These are phyloP conservation scores for Acanthamoeba triangularis DNA, from an alignment of 208 protist genomes.

Conservation along the genomic window DNA sequence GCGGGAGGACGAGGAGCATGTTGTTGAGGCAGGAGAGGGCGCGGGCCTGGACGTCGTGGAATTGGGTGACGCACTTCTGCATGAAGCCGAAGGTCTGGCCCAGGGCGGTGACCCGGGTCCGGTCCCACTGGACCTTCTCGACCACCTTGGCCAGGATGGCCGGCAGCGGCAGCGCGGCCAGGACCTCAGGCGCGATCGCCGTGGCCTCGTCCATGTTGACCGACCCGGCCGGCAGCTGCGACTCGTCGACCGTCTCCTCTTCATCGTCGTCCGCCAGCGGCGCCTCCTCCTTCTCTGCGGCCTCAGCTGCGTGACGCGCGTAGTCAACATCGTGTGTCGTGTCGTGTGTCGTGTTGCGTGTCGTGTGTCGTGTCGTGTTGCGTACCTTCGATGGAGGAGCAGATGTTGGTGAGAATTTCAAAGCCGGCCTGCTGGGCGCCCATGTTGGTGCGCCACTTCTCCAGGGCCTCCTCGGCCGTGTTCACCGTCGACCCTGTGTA, in stretches of 20 bases:
- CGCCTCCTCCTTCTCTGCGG: not conserved
- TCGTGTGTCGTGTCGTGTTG: not conserved
- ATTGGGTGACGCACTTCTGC: not conserved
- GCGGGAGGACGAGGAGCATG: slow-evolving; percentile 64
- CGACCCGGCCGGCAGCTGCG: not conserved
- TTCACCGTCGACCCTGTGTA: not conserved
- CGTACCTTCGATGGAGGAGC: slow-evolving; percentile 43
- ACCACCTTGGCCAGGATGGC: slow-evolving; percentile 49
- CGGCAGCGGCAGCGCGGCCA: slow-evolving; percentile 3
- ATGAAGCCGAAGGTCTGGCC: slow-evolving; percentile 49
- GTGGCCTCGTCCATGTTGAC: slow-evolving; percentile 63
- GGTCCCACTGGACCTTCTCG: slow-evolving; percentile 35
- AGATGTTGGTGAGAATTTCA: slow-evolving; percentile 61
- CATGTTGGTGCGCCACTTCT: slow-evolving; percentile 39
- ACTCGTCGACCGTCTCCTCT: slow-evolving; percentile 31
- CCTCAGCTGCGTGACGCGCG: not conserved
- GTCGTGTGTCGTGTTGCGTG: not conserved
- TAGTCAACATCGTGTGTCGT: not conserved
- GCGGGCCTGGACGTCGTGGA: slow-evolving; percentile 58
- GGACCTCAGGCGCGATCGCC: slow-evolving; percentile 23
- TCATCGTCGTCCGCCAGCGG: not conserved
- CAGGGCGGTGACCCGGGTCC: not conserved
- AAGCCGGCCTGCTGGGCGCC: slow-evolving; percentile 41
- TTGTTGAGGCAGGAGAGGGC: slow-evolving; percentile 74
- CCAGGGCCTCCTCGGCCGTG: slow-evolving; percentile 27